Conservation (phyloP, 805 yeast species). For the Barnettozyma pratensis region DNA sequence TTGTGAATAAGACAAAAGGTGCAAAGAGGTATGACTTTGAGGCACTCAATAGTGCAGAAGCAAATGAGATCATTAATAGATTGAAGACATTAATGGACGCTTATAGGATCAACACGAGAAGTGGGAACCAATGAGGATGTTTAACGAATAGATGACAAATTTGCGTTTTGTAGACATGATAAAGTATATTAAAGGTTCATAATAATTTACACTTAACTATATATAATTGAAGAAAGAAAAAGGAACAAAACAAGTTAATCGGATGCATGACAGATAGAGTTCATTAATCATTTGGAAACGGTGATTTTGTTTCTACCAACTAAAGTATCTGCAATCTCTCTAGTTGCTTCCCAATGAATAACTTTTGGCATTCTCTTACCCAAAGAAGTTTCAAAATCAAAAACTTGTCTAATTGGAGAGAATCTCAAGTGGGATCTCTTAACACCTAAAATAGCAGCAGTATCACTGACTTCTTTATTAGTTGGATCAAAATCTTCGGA, state of each 20-base stretch:
- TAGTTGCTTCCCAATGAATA: constrained; percentile 74
- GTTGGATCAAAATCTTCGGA: constrained; percentile 37
- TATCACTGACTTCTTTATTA: constrained; percentile 35
- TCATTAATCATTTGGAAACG: background rate
- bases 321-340: constrained; percentile 78
- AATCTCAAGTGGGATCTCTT: constrained; percentile 71
- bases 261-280: too few relatives aligned
- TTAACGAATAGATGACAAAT: background rate
- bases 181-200: too few relatives aligned
- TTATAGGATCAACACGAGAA: constrained; percentile 37
- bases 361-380: constrained; percentile 80
- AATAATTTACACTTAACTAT: too few relatives aligned
- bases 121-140: background rate
- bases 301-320: constrained; percentile 53
- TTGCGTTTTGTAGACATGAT: too few relatives aligned
- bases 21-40: constrained; percentile 86
- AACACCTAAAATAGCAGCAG: constrained; percentile 83
- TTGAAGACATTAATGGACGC: constrained; percentile 53
- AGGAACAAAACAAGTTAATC: too few relatives aligned
- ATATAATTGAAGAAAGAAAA: too few relatives aligned
- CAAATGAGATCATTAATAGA: constrained; percentile 72
- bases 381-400: constrained; percentile 83
- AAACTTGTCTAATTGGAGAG: constrained; percentile 68
- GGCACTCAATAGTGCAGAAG: constrained; percentile 54
- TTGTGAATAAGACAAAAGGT: constrained; percentile 61